Evolutionary conservation across 768 basidiomycete species (phyloP).

Genomic region (Lentinula lateritia): DNA sequence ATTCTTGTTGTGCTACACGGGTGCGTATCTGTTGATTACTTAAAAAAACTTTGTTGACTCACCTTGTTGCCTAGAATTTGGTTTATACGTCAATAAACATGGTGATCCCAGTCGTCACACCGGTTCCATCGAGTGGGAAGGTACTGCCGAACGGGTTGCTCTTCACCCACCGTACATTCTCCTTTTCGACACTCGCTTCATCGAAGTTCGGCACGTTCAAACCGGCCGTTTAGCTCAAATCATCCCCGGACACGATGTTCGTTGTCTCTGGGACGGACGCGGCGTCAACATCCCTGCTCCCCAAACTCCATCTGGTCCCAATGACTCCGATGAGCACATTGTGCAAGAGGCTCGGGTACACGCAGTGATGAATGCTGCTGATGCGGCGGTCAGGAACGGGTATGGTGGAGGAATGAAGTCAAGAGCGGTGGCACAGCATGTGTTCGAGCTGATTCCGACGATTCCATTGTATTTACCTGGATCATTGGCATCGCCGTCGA

Average conservation of each 20-base stretch:
- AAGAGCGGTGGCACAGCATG: slow-evolving; percentile 37
- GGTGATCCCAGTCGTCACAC: slow-evolving; percentile 72
- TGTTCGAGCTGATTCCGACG: slow-evolving; percentile 50
- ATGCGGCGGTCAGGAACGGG: slow-evolving; percentile 22
- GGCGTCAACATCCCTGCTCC: slow-evolving; percentile 24
- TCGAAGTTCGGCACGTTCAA: slow-evolving; percentile 72
- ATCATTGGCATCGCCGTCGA: slow-evolving; percentile 49
- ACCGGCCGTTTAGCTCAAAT: slow-evolving; percentile 60
- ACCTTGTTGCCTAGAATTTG: slow-evolving; percentile 57
- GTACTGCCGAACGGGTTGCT: slow-evolving; percentile 82
- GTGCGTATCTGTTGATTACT: slow-evolving; percentile 36
- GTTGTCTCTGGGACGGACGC: slow-evolving; percentile 70
- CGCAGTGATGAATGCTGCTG: slow-evolving; percentile 49
- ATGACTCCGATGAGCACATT: slow-evolving; percentile 26
- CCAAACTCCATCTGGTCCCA: background rate
- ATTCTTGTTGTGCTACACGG: slow-evolving; percentile 91
- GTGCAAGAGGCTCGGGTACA: slow-evolving; percentile 61
- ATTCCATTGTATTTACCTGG: slow-evolving; percentile 41
- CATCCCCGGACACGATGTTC: slow-evolving; percentile 55
- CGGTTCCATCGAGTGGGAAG: slow-evolving; percentile 91
- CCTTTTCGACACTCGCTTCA: slow-evolving; percentile 84
- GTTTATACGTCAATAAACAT: slow-evolving; percentile 86
- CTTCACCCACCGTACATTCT: slow-evolving; percentile 87
- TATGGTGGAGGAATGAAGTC: background rate
- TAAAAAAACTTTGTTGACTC: background rate